Conservation (phyloP, 2,329 filamentous ascomycete species). For the Cladophialophora bantiana region DNA sequence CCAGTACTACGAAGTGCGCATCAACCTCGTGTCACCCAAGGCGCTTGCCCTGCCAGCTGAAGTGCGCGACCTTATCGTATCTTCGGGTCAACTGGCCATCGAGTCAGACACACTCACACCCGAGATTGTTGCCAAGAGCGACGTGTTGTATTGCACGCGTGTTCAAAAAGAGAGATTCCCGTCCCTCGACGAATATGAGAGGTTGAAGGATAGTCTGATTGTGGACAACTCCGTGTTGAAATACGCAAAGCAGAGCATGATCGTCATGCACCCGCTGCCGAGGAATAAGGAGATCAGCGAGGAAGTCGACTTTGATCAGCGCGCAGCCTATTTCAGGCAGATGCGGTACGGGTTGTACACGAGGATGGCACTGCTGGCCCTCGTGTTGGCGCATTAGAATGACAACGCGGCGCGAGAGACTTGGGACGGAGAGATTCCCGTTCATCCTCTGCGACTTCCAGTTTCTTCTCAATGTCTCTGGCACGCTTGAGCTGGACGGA, state of each 20-base stretch:
- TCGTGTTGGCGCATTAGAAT: conserved; percentile 73
- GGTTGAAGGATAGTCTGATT: conserved; percentile 84
- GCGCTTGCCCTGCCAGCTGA: conserved; percentile 77
- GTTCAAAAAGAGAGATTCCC: conserved; percentile 96
- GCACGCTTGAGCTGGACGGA: not conserved
- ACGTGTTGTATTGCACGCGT: conserved; percentile 95
- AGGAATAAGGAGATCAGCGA: conserved; percentile 91
- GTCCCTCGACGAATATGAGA: conserved; percentile 80
- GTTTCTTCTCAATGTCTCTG: not conserved
- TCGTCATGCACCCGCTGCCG: conserved; percentile 94
- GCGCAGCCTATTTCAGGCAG: conserved; percentile 98
- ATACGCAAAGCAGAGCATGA: conserved; percentile 89
- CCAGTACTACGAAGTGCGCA: conserved; percentile 90
- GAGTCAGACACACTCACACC: conserved; percentile 82
- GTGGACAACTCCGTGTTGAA: conserved; percentile 90
- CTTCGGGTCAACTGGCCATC: conserved; percentile 76
- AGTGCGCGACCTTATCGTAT: conserved; percentile 73
- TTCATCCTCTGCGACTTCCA: not conserved
- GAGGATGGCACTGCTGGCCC: conserved; percentile 93
- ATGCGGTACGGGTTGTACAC: conserved; percentile 97
- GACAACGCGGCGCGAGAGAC: not conserved
- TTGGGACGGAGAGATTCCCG: not conserved
- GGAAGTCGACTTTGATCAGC: conserved; percentile 96
- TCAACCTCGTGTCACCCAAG: conserved; percentile 88
- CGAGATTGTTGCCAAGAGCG: conserved; percentile 83